Evolutionary conservation across 1,139 yeast genomes (phyloP).

Genomic region (Protomyces lactucae-debilis): DNA sequence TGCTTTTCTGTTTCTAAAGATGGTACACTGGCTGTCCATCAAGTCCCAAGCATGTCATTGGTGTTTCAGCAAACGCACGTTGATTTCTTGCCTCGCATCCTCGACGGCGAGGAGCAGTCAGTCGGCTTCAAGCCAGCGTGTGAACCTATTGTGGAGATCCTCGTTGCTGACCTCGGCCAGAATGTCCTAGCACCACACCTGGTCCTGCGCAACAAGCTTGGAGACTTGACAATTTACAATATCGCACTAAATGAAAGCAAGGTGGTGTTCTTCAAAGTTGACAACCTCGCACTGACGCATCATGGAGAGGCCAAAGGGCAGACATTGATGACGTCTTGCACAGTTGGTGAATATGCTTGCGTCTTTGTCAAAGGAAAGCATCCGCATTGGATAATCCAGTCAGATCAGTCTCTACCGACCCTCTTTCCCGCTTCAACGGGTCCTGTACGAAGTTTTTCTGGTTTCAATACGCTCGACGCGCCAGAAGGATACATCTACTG

Average conservation of each 20-base stretch:
- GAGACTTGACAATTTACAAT: slow-evolving; percentile 67
- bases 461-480: slow-evolving; percentile 24
- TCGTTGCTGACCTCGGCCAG: slow-evolving; percentile 65
- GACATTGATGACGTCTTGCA: not conserved
- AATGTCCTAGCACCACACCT: slow-evolving; percentile 53
- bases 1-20: slow-evolving; percentile 13
- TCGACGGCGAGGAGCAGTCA: not conserved
- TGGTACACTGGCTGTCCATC: slow-evolving; percentile 26
- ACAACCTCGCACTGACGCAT: slow-evolving; percentile 3
- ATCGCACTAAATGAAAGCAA: slow-evolving; percentile 35
- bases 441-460: slow-evolving; percentile 33
- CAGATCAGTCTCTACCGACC: slow-evolving; percentile 60
- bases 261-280: slow-evolving; percentile 19
- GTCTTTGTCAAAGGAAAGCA: slow-evolving; percentile 66
- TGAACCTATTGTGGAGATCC: slow-evolving; percentile 56
- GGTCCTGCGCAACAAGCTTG: slow-evolving; percentile 69
- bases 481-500: slow-evolving; percentile 62
- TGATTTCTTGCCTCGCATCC: slow-evolving; percentile 8
- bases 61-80: slow-evolving; percentile 6
- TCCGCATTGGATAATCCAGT: slow-evolving; percentile 65
- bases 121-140: slow-evolving; percentile 1
- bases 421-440: slow-evolving; percentile 43
- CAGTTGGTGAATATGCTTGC: slow-evolving; percentile 53
- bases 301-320: not conserved
- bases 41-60: slow-evolving; percentile 20